These are phyloP conservation scores for Plectosphaerella plurivora DNA, from an alignment of 2,329 filamentous ascomycete genomes.

Conservation along the genomic window DNA sequence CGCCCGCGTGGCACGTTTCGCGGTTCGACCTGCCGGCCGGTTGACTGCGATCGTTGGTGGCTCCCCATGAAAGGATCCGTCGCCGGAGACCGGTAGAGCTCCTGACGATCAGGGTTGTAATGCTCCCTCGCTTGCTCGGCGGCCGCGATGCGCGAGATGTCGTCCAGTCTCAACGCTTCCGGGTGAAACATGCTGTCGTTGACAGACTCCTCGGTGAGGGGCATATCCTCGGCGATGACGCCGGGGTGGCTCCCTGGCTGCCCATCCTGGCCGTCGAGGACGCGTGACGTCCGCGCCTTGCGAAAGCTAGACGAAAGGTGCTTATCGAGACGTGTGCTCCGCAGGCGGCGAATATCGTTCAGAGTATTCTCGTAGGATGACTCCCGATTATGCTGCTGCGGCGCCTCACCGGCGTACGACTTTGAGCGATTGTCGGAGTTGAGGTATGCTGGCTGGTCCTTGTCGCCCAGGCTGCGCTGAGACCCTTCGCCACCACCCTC, in stretches of 20 bases:
- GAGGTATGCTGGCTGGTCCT: slow-evolving; percentile 46
- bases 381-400: slow-evolving; percentile 54
- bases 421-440: slow-evolving; percentile 68
- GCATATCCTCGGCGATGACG: slow-evolving; percentile 76
- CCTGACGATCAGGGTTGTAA: slow-evolving; percentile 70
- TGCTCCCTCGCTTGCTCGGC: slow-evolving; percentile 93
- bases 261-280: slow-evolving; percentile 83
- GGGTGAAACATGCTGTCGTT: slow-evolving; percentile 84
- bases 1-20: slow-evolving; percentile 48
- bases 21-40: slow-evolving; percentile 43
- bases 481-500: slow-evolving; percentile 40
- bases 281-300: slow-evolving; percentile 83
- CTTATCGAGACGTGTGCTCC: slow-evolving; percentile 91
- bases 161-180: slow-evolving; percentile 88
- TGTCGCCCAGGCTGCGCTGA: slow-evolving; percentile 32
- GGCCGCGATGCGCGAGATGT: slow-evolving; percentile 93
- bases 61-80: slow-evolving; percentile 56
- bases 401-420: slow-evolving; percentile 60
- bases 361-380: slow-evolving; percentile 93
- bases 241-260: slow-evolving; percentile 34
- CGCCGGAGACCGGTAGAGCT: slow-evolving; percentile 53
- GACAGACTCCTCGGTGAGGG: slow-evolving; percentile 62
- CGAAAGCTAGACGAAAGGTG: slow-evolving; percentile 90
- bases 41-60: slow-evolving; percentile 59
- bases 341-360: slow-evolving; percentile 85